Base-by-base conservation (phyloP, 768 basidiomycete species). In the Auriculariales sp. region DNA sequence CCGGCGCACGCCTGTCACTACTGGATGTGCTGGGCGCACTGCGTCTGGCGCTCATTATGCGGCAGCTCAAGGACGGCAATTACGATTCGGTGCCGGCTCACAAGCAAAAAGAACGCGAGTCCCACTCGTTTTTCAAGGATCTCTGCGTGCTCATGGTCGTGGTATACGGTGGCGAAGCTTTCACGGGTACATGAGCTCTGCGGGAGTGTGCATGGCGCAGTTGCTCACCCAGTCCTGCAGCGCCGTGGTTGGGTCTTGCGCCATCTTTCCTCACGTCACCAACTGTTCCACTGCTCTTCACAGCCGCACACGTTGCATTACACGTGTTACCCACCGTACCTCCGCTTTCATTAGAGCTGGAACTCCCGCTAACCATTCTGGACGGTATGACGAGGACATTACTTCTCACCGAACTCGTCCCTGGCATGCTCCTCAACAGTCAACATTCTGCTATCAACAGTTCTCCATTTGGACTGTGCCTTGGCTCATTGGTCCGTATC, bases 221-320 rank as follows among this genome's bases (percentile, higher is more conserved):
- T 11, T 27, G 1, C 12, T 50, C 19, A n/a, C 17, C 49, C 19
- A 31, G 24, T 31, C 34, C 25, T 34, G 35, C 49, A 85, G 83
- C 71, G 11, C 78, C 83, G 30, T 67, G 79, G 28, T 67, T 88
- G 49, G 73, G 80, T 3, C 56, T 74, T 27, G 72, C 84, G 1
- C 78, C 86, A 0, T 89, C 87, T 7, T 92, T 91, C 67, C 75
- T 92, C 71, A 53, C 78, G n/a, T 83, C 81, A 1, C 81, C 81
- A 1, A 70, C 74, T 6, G 70, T 77, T 3, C 79, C 83, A 1
- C 62, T 71, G 1, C 67, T 92, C 25, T 90, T 83, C 62, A 63
- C 72, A 9, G 59, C 62, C 12, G 64, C 71, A 0, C 87, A 88
- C 62, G 75, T 75, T 11, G 56, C 82, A 44, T 72, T 84, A 24